These are phyloP conservation scores for Garcia nutans DNA, from an alignment of 345 rosid genomes.

Conservation along the genomic window DNA sequence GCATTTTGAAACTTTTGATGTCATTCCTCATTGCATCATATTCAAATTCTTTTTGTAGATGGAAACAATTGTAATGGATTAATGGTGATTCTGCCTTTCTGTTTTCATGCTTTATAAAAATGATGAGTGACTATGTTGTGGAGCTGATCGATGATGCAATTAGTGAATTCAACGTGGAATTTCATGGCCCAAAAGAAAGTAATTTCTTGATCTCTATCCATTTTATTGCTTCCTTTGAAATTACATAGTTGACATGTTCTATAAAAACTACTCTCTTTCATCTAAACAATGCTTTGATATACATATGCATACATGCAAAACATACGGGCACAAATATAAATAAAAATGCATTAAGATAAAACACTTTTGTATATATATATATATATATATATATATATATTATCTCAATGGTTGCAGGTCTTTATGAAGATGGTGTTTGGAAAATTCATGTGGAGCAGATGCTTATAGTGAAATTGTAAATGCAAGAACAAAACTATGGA, in stretches of 20 bases:
- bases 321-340: no score
- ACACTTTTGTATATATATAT: no score
- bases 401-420: slow-evolving; percentile 22
- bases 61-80: neutral
- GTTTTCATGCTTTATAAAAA: slow-evolving; percentile 30
- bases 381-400: no score
- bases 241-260: neutral
- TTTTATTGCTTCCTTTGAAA: neutral
- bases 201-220: neutral
- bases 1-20: no score
- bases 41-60: neutral
- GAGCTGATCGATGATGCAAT: slow-evolving; percentile 70
- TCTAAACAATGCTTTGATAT: neutral
- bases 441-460: slow-evolving; percentile 41
- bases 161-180: slow-evolving; percentile 67
- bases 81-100: neutral
- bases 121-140: slow-evolving; percentile 76
- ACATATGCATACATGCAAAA: neutral
- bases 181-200: slow-evolving; percentile 81
- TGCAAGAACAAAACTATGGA: no score
- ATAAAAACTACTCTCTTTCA: neutral
- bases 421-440: slow-evolving; percentile 41
- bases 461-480: slow-evolving; percentile 21
- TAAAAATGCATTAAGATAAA: neutral
- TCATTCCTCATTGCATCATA: no score